These are phyloP conservation scores for Botrytis fabae DNA, from an alignment of 2,329 filamentous ascomycete species.

Conservation along the genomic window DNA sequence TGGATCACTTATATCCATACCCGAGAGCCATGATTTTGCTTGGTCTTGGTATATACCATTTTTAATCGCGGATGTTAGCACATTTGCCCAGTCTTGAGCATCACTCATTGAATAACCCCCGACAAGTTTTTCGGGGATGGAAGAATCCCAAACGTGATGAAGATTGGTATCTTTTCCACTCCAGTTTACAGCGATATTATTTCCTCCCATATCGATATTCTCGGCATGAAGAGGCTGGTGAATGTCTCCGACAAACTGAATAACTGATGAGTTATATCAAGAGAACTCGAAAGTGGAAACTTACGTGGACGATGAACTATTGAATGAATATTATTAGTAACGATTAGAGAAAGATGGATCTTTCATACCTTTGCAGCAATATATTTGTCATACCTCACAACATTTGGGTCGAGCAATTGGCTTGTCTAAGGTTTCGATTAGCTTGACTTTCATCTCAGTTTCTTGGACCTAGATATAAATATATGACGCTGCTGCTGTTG, in stretches of 20 bases:
- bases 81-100: slow-evolving; percentile 57
- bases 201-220: slow-evolving; percentile 64
- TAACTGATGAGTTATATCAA: slow-evolving; percentile 30
- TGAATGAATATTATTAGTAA: slow-evolving; percentile 22
- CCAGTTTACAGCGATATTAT: slow-evolving; percentile 65
- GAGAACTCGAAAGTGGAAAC: slow-evolving; percentile 24
- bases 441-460: slow-evolving; percentile 32
- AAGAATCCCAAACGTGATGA: slow-evolving; percentile 72
- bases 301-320: slow-evolving; percentile 41
- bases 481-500: not conserved
- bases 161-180: slow-evolving; percentile 60
- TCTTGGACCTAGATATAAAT: too few relatives aligned
- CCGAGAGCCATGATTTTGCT: slow-evolving; percentile 56
- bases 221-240: slow-evolving; percentile 69
- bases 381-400: slow-evolving; percentile 50
- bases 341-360: not conserved
- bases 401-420: slow-evolving; percentile 33
- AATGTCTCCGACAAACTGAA: slow-evolving; percentile 70
- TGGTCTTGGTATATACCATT: slow-evolving; percentile 54
- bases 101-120: slow-evolving; percentile 54
- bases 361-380: slow-evolving; percentile 57
- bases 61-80: slow-evolving; percentile 55
- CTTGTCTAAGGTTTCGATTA: slow-evolving; percentile 43
- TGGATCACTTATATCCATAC: slow-evolving; percentile 56
- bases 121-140: slow-evolving; percentile 64